Evolutionary conservation across 306 rosid genomes (phyloP).

Genomic region (Benincasa hispida): DNA sequence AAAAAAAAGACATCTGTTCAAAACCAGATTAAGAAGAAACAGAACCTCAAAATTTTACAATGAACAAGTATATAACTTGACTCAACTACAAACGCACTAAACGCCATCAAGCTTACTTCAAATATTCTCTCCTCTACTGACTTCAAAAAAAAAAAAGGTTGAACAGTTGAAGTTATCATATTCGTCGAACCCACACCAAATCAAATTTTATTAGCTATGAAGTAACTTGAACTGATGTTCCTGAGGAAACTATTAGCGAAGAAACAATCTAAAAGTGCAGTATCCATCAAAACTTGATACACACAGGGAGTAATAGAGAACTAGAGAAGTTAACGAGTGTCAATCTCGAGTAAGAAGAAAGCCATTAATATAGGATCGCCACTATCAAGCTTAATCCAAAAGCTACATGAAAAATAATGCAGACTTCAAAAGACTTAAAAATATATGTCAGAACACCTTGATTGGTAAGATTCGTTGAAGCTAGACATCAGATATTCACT

Average conservation of each 20-base stretch:
- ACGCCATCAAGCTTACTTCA: neutral
- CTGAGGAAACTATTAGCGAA: neutral
- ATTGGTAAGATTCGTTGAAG: conserved; percentile 92
- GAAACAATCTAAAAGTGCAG: neutral
- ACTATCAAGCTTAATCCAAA: neutral
- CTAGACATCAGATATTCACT: conserved; percentile 96
- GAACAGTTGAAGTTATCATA: neutral
- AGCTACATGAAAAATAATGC: neutral
- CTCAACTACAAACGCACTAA: neutral
- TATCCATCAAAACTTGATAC: neutral
- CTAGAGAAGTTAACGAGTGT: neutral
- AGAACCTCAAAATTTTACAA: no score
- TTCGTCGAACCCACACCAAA: neutral
- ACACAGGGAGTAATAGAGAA: neutral
- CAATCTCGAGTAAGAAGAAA: neutral
- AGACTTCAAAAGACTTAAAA: conserved; percentile 3
- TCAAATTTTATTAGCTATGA: neutral
- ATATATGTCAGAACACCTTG: conserved; percentile 46
- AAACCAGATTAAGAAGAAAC: neutral
- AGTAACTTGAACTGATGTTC: neutral
- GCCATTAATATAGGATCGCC: neutral
- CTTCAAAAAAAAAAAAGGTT: no score
- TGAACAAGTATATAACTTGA: neutral
- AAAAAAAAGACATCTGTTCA: neutral
- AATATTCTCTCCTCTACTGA: neutral